Evolutionary conservation across 768 basidiomycete species (phyloP), one percentile per base, ranked within the genome.

Genomic region (Termitomyces heimii): DNA sequence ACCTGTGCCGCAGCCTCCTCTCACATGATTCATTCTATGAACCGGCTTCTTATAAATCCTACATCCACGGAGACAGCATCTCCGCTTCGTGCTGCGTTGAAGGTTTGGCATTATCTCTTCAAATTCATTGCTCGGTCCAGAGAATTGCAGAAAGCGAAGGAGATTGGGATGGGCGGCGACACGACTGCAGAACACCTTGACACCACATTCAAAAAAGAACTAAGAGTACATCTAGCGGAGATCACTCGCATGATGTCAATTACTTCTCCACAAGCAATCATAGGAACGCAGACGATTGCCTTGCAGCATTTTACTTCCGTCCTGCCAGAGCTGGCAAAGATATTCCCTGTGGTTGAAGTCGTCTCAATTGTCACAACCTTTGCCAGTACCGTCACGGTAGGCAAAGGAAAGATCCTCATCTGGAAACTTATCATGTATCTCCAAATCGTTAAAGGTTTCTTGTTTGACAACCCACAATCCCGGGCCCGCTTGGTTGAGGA

Each of bases 41-140:
- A 90, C 65, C 80, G 83, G 26, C 81, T 97, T 14, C 76, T 98
- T 40, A 75, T 75, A 35, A 82, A 88, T 63, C 92, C 92, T 13
- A 83, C 86, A 0, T 81, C 84, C 22, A 73, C 77, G 9, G 89
- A 92, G 24, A 83, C 81, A 3, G 93, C 89, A 0, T 86, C 89
- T 18, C 81, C 83, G 5, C 79, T 98, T 55, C 86, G 95, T 34
- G 86, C 92, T 12, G 90, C 94, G 16, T 77, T 98, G 59, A 98
- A 98, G 70, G 96, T 98, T 31, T 96, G 94, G 94, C 89, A 94
- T 66, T 93, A 95, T 67, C 85, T 98, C 63, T 92, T 98, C 83
- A 92, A 91, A 68, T 92, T 98, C 71, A 89, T 97, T 65, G 85
- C 90, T 16, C 82, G 91, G n/a, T 88, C 94, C 2, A 78, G 94